phyloP scores from a whole-genome alignment of 768 basidiomycete species.

The Boletus huronensis region DNA sequence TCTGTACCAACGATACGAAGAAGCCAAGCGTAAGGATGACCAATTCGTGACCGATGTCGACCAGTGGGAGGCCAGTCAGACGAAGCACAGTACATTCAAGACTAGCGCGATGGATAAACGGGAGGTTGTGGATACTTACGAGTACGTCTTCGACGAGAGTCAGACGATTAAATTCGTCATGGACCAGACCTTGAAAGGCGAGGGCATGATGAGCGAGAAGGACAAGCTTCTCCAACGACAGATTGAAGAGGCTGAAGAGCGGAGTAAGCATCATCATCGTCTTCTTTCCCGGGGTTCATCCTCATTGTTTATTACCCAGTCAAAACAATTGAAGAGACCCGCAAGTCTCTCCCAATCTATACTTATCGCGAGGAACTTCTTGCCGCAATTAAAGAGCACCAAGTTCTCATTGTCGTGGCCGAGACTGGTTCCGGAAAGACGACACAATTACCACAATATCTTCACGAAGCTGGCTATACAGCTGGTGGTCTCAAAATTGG shows the following conservation, averaged over 20 bases:
- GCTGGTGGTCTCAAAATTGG: slow-evolving; percentile 76
- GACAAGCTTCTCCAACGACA: slow-evolving; percentile 83
- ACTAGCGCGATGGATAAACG: slow-evolving; percentile 90
- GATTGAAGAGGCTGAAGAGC: slow-evolving; percentile 87
- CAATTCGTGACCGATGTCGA: slow-evolving; percentile 96
- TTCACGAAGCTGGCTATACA: slow-evolving; percentile 96
- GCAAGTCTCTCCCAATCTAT: slow-evolving; percentile 92
- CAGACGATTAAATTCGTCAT: slow-evolving; percentile 96
- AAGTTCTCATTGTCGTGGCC: slow-evolving; percentile 95
- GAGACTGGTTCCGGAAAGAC: slow-evolving; percentile 99
- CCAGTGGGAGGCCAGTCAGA: slow-evolving; percentile 95
- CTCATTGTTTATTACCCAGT: slow-evolving; percentile 41
- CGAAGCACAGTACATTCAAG: slow-evolving; percentile 82
- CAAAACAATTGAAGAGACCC: slow-evolving; percentile 86
- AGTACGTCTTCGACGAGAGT: slow-evolving; percentile 97
- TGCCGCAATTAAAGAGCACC: slow-evolving; percentile 84
- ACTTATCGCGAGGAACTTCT: slow-evolving; percentile 85
- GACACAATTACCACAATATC: slow-evolving; percentile 95
- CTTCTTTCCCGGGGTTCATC: not conserved
- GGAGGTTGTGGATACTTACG: slow-evolving; percentile 80
- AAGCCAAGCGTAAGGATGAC: slow-evolving; percentile 86
- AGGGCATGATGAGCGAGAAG: slow-evolving; percentile 70
- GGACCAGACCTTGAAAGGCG: slow-evolving; percentile 70
- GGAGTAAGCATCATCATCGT: slow-evolving; percentile 52
- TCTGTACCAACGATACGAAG: slow-evolving; percentile 92